Conservation (phyloP, 441 rosid species). For the Erodium trifolium region DNA sequence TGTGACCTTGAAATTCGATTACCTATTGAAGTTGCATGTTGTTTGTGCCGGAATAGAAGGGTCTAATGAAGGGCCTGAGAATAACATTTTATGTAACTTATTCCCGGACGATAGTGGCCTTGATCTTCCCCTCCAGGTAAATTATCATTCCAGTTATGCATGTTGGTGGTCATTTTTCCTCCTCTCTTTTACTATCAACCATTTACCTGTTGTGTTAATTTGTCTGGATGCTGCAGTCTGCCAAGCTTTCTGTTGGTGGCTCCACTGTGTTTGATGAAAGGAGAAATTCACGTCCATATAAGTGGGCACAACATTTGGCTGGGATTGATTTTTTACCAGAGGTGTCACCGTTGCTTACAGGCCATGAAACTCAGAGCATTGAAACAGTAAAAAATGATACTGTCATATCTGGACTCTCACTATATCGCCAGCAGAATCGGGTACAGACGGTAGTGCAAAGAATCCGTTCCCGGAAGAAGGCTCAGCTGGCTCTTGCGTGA, state of each 20-base stretch:
- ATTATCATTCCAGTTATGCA: conserved; percentile 1
- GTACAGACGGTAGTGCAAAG: conserved; percentile 70
- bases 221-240: conserved; percentile 49
- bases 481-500: conserved; percentile 74
- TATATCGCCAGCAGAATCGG: conserved; percentile 60
- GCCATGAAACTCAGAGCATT: conserved; percentile 33
- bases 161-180: neutral
- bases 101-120: conserved; percentile 74
- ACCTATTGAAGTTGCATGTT: conserved; percentile 66
- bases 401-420: conserved; percentile 45
- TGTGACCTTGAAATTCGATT: conserved; percentile 56
- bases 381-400: conserved; percentile 45
- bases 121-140: conserved; percentile 89
- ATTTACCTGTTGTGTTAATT: conserved; percentile 16
- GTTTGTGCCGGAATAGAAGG: conserved; percentile 69
- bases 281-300: conserved; percentile 72
- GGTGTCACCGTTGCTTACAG: conserved; percentile 54
- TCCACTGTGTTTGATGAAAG: conserved; percentile 43
- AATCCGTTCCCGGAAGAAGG: conserved; percentile 60
- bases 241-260: conserved; percentile 60
- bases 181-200: neutral
- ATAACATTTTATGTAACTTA: conserved; percentile 54
- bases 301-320: conserved; percentile 90
- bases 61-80: conserved; percentile 45
- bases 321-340: conserved; percentile 90